A percentile compares a stretch with the other conserved stretches of the same genome.
Evolutionary conservation across 441 rosid species (phyloP).

Genomic region (Manihot esculenta): DNA sequence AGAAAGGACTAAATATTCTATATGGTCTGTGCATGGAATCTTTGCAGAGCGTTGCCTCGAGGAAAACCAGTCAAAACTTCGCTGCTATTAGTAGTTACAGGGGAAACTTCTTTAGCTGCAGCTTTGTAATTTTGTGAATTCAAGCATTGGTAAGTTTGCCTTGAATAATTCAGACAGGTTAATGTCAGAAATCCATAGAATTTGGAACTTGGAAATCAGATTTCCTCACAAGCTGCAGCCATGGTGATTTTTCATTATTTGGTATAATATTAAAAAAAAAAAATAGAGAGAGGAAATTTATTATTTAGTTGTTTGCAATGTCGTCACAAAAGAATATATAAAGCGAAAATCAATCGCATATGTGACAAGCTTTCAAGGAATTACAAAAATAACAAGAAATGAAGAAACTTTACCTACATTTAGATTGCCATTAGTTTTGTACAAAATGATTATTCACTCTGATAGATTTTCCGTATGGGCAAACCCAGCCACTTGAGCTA

Average conservation of each 20-base stretch:
- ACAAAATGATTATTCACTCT: constrained; percentile 39
- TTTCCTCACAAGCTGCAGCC: no score
- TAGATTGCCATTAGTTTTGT: constrained; percentile 29
- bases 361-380: constrained; percentile 2
- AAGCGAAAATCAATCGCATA: not conserved
- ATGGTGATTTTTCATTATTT: no score
- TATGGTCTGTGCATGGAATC: not conserved
- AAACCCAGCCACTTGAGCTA: constrained; percentile 32
- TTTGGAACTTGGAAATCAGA: no score
- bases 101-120: no score
- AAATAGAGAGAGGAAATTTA: not conserved
- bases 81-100: not conserved
- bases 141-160: no score
- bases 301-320: not conserved
- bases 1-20: no score
- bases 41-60: not conserved
- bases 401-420: constrained; percentile 23
- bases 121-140: no score
- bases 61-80: not conserved
- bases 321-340: not conserved
- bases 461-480: constrained; percentile 16
- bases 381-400: constrained; percentile 23
- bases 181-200: no score
- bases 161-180: no score
- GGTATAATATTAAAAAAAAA: no score